Percentiles rank a stretch among this genome's conserved stretches.
phyloP scores from a whole-genome alignment of 768 basidiomycete genomes.

The Lepiota brunneoincarnata region DNA sequence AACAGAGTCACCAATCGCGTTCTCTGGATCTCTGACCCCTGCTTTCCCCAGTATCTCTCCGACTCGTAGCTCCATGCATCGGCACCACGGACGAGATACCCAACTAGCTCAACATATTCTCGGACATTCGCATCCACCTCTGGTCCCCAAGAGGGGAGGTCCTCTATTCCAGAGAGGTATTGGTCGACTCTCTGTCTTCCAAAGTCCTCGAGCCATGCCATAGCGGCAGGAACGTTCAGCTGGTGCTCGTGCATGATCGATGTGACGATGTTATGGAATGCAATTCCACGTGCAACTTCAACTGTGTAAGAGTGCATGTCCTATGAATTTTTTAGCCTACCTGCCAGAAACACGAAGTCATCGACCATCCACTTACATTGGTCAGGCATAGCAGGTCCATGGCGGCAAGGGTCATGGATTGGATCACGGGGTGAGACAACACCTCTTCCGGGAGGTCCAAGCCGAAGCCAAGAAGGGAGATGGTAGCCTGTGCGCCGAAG shows the following conservation, averaged over 20 bases:
- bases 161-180: slow-evolving; percentile 8
- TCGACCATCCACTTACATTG: slow-evolving; percentile 12
- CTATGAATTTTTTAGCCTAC: slow-evolving; percentile 3
- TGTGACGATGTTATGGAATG: slow-evolving; percentile 20
- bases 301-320: slow-evolving; percentile 21
- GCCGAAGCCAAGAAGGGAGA: slow-evolving; percentile 16
- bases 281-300: slow-evolving; percentile 18
- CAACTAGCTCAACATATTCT: slow-evolving; percentile 14
- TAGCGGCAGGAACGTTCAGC: slow-evolving; percentile 14
- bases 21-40: slow-evolving; percentile 17
- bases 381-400: slow-evolving; percentile 16
- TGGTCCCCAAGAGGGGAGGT: slow-evolving; percentile 16
- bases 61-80: slow-evolving; percentile 13
- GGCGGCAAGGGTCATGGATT: slow-evolving; percentile 13
- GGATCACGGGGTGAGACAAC: slow-evolving; percentile 17
- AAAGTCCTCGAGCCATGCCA: slow-evolving; percentile 15
- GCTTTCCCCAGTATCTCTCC: slow-evolving; percentile 16
- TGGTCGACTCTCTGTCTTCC: slow-evolving; percentile 2
- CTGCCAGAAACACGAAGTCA: neutral
- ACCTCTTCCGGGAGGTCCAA: slow-evolving; percentile 21
- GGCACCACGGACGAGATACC: slow-evolving; percentile 13
- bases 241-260: slow-evolving; percentile 17
- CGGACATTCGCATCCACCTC: slow-evolving; percentile 13
- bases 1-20: slow-evolving; percentile 19
- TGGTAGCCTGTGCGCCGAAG: slow-evolving; percentile 16